phyloP scores from a whole-genome alignment of 1,284 basidiomycete species.

The Ustilago crameri region DNA sequence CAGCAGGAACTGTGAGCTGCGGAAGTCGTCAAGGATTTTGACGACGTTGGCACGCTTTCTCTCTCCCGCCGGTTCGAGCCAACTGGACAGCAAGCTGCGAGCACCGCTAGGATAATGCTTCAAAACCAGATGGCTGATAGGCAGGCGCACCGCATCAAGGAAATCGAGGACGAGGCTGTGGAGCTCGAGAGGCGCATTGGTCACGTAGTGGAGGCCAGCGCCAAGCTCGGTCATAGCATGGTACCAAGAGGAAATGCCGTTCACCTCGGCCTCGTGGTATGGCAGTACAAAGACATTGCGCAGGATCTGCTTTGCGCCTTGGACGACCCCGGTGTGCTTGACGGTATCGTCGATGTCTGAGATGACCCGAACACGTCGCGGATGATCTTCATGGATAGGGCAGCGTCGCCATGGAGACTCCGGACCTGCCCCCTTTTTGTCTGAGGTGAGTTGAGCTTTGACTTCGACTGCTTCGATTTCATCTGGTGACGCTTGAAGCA shows the following conservation, averaged over 20 bases:
- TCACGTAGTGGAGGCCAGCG: conserved; percentile 71
- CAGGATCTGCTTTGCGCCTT: conserved; percentile 66
- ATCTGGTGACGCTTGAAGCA: conserved; percentile 14
- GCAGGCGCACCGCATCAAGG: conserved; percentile 76
- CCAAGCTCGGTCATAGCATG: conserved; percentile 36
- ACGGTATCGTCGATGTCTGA: conserved; percentile 96
- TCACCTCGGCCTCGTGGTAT: conserved; percentile 80
- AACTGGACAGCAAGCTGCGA: conserved; percentile 48
- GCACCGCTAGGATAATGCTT: conserved; percentile 56
- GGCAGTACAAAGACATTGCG: conserved; percentile 72
- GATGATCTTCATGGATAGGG: conserved; percentile 37
- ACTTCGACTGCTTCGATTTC: conserved; percentile 43
- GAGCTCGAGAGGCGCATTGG: conserved; percentile 88
- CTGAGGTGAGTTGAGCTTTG: conserved; percentile 22
- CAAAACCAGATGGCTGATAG: conserved; percentile 71
- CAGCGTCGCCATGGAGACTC: conserved; percentile 38
- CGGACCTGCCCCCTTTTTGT: background rate
- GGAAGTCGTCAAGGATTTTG: conserved; percentile 55
- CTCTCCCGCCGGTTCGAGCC: conserved; percentile 57
- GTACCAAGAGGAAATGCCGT: conserved; percentile 78
- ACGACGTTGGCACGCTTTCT: conserved; percentile 52
- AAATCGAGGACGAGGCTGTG: conserved; percentile 83
- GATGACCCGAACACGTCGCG: conserved; percentile 73
- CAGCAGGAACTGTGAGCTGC: conserved; percentile 54
- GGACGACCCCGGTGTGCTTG: conserved; percentile 72